Conservation (phyloP, 306 rosid genomes). For the Prunus padus region DNA sequence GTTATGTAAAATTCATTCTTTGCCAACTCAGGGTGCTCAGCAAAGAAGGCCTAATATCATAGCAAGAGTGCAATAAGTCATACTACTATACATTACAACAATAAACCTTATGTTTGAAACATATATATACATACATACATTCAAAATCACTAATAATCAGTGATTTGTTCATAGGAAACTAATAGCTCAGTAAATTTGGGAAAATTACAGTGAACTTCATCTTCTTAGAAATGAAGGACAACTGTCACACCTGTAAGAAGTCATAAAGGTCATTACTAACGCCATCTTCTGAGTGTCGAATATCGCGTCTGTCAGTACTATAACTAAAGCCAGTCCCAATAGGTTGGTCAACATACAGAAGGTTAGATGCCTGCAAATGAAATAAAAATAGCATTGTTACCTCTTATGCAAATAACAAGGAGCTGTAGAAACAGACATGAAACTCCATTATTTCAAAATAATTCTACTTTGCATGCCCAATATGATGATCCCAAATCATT, state of each 20-base stretch:
- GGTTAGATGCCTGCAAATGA: slow-evolving; percentile 76
- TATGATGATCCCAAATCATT: background rate
- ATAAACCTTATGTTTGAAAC: background rate
- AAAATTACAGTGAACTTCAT: background rate
- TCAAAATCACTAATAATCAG: background rate
- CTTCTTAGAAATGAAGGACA: background rate
- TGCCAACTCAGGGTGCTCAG: slow-evolving; percentile 74
- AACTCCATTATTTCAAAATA: background rate
- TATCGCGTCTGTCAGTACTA: slow-evolving; percentile 66
- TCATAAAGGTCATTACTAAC: slow-evolving; percentile 90
- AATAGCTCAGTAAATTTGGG: slow-evolving; percentile 4
- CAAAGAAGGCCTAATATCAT: slow-evolving; percentile 69
- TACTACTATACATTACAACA: background rate
- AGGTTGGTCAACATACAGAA: slow-evolving; percentile 94
- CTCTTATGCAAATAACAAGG: slow-evolving; percentile 5
- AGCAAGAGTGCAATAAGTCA: slow-evolving; percentile 21
- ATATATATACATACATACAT: background rate
- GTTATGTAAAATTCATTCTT: slow-evolving; percentile 85
- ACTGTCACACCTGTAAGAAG: slow-evolving; percentile 66
- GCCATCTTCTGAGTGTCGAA: slow-evolving; percentile 85
- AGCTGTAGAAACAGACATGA: slow-evolving; percentile 7
- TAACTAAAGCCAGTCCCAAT: slow-evolving; percentile 97
- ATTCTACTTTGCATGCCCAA: background rate
- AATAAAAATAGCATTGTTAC: slow-evolving; percentile 5
- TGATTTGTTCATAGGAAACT: no score